Base-by-base conservation (phyloP, 192 early-diverging fungal genomes). In the Rhizophlyctis rosea region DNA sequence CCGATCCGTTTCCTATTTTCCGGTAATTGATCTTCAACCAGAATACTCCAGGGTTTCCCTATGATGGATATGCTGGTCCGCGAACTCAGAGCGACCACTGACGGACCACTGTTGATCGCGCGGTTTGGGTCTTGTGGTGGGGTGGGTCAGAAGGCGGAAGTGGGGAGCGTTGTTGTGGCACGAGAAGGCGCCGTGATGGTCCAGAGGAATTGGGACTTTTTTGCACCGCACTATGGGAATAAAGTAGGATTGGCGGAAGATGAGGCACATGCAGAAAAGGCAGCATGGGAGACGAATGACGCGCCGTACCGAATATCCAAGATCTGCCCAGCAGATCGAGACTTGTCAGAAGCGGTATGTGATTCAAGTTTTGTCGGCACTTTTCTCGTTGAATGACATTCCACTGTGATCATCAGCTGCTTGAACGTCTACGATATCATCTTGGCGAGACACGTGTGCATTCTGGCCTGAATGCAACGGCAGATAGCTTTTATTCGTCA, bases 61-160 rank as follows among this genome's bases (percentile, higher is more conserved):
- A 93, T 92, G 87, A 91, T 91, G 85, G 94, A 96, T 70, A 90
- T 96, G 59, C 88, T 96, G 62, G 83, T 96, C 18, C 82, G 94
- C 24, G 94, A 97, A 71, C 78, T 81, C 24, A 80, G 94, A 35
- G 88, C 89, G 34, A 85, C 92, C 3, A 82, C 86, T 4, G 65
- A 80, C 11, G 94, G 94, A 0, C 87, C 88, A 2, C 58, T 97
- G 64, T 63, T 32, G 5, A 57, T 58, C 11, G 47, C 18, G 25
- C 67, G 68, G 31, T 84, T 95, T 54, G 94, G 94, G 0, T 91
- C 91, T 3, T 97, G 94, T 54, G 92, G 93, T 4, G 88, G 86
- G 28, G 75, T 94, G 29, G 81, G 81, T 32, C 61, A 2, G 76
- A 81, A 1, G 18, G 33, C 33, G 3, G 57, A 49, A 1, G 62